Evolutionary conservation across 108 stramenopile species (phyloP).

Genomic region (Cyclotella sp.): DNA sequence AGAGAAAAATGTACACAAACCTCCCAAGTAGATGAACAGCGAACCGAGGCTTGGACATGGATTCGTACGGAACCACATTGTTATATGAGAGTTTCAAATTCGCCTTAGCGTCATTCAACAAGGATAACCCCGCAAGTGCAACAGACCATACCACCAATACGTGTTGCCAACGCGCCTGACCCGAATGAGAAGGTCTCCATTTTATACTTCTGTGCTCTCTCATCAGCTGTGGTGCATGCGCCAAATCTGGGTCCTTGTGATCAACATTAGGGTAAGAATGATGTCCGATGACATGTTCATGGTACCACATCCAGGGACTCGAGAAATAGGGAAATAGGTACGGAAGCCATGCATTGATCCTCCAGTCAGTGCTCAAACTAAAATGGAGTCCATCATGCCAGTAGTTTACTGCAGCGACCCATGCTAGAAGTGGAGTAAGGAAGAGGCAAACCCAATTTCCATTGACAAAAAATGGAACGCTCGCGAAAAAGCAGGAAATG

Average conservation of each 20-base stretch:
- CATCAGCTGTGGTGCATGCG: constrained; percentile 65
- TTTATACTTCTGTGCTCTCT: constrained; percentile 59
- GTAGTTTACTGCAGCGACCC: constrained; percentile 56
- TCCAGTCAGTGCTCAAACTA: constrained; percentile 56
- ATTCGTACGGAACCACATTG: constrained; percentile 56
- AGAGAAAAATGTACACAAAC: constrained; percentile 36
- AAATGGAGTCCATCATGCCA: constrained; percentile 66
- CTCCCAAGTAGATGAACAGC: constrained; percentile 49
- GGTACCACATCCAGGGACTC: constrained; percentile 66
- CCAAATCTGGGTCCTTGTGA: constrained; percentile 64
- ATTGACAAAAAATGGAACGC: constrained; percentile 36
- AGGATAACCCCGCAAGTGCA: constrained; percentile 50
- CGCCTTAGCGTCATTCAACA: constrained; percentile 56
- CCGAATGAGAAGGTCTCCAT: constrained; percentile 51
- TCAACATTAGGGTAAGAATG: constrained; percentile 65
- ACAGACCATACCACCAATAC: constrained; percentile 58
- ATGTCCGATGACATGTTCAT: constrained; percentile 65
- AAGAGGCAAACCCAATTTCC: constrained; percentile 50
- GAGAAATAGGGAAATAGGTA: constrained; percentile 59
- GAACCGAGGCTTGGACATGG: constrained; percentile 34
- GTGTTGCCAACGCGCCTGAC: constrained; percentile 31
- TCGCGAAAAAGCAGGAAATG: constrained; percentile 40
- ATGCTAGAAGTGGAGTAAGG: constrained; percentile 55
- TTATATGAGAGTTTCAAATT: constrained; percentile 58
- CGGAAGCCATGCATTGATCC: constrained; percentile 58